phyloP scores from a whole-genome alignment of 371 early-diverging fungal genomes.

The Apophysomyces trapeziformis region DNA sequence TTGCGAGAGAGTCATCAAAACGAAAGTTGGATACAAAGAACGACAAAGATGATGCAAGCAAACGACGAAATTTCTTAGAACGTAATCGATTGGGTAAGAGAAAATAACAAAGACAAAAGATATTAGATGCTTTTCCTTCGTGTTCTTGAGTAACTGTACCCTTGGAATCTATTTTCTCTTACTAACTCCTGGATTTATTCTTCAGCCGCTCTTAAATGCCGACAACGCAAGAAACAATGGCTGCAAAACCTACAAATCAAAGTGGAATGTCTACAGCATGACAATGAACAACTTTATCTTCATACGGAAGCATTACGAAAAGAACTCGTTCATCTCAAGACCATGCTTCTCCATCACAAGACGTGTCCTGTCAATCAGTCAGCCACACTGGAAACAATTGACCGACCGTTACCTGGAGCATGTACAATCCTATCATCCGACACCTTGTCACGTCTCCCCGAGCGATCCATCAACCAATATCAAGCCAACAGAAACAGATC shows the following conservation, averaged over 20 bases:
- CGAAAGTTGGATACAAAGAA: constrained; percentile 20
- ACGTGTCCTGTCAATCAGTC: constrained; percentile 55
- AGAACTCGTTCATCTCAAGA: constrained; percentile 49
- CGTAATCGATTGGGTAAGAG: constrained; percentile 78
- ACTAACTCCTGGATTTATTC: constrained; percentile 8
- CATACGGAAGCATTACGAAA: constrained; percentile 54
- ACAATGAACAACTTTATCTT: constrained; percentile 54
- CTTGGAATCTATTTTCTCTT: not conserved
- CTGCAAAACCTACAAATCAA: constrained; percentile 58
- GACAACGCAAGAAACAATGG: constrained; percentile 72
- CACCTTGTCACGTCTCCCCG: not conserved
- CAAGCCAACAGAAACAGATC: not conserved
- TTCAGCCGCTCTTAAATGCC: constrained; percentile 69
- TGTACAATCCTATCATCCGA: not conserved
- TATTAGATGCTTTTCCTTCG: too few relatives aligned
- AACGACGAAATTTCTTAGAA: constrained; percentile 80
- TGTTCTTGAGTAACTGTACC: too few relatives aligned
- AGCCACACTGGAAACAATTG: constrained; percentile 2
- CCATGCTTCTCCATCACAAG: constrained; percentile 56
- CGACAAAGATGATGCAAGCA: constrained; percentile 60
- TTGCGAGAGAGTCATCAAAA: constrained; percentile 9
- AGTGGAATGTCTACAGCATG: constrained; percentile 52
- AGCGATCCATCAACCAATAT: not conserved
- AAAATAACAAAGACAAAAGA: too few relatives aligned
- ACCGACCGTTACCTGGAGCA: constrained; percentile 5